A percentile compares a stretch with the other conserved stretches of the same genome.
Evolutionary conservation across 2,329 filamentous ascomycete species (phyloP).

Genomic region (Botrytis sinoallii): DNA sequence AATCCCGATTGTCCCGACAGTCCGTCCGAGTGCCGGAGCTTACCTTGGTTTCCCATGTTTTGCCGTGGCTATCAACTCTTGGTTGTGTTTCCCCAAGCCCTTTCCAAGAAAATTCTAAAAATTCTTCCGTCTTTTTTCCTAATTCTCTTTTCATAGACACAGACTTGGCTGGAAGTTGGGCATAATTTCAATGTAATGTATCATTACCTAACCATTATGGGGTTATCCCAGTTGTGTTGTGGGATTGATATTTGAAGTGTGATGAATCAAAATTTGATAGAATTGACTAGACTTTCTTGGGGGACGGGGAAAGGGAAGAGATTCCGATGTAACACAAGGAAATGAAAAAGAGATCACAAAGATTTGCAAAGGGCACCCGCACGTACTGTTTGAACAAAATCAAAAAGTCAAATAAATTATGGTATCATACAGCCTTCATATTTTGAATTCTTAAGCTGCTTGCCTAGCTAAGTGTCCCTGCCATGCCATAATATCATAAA

Average conservation of each 20-base stretch:
- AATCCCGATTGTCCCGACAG: neutral
- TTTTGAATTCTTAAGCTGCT: conserved; percentile 24
- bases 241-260: neutral
- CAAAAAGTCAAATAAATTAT: conserved; percentile 24
- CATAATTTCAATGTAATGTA: neutral
- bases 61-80: conserved; percentile 5
- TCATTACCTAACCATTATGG: neutral
- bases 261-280: neutral
- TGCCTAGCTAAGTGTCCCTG: conserved; percentile 36
- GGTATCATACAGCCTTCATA: conserved; percentile 39
- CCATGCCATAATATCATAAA: conserved; percentile 38
- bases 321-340: neutral
- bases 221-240: neutral
- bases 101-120: neutral
- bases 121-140: neutral
- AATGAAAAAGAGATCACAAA: neutral
- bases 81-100: conserved; percentile 2
- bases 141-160: neutral
- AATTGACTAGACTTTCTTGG: neutral
- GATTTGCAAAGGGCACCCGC: conserved; percentile 1
- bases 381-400: conserved; percentile 7
- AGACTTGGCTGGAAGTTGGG: neutral
- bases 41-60: neutral
- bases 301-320: neutral
- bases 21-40: neutral